Evolutionary conservation across 208 protist species (phyloP).

Genomic region (Acanthamoeba rhysodes): DNA sequence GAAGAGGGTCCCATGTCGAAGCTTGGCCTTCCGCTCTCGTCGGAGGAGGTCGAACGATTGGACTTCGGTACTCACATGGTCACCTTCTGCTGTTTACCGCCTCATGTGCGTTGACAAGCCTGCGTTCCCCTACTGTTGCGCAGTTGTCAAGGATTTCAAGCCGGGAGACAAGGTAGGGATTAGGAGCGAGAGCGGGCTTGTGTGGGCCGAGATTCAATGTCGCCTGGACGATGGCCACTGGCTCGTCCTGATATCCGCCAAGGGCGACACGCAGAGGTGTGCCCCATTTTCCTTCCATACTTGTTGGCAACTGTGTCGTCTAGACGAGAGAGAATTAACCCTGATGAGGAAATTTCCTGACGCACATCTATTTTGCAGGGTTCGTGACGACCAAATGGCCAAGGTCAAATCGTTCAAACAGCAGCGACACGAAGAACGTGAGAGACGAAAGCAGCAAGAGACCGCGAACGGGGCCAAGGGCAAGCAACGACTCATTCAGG

Average conservation of each 20-base stretch:
- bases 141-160: constrained; percentile 40
- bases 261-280: constrained; percentile 53
- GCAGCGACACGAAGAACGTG: neutral
- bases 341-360: no score
- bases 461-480: neutral
- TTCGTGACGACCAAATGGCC: neutral
- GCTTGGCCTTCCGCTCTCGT: neutral
- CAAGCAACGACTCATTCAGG: neutral
- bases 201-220: constrained; percentile 43
- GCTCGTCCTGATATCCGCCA: constrained; percentile 17
- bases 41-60: neutral
- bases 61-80: neutral
- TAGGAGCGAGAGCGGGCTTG: no score
- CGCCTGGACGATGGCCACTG: constrained; percentile 45
- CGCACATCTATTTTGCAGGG: neutral
- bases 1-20: neutral
- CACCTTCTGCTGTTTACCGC: neutral
- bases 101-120: neutral
- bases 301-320: neutral
- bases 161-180: constrained; percentile 1
- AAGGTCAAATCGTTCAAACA: constrained; percentile 57
- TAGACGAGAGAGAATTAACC: neutral
- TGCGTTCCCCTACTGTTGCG: neutral
- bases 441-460: constrained; percentile 4
- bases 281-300: neutral